phyloP scores from a whole-genome alignment of 257 asterid species.

The Jasminum sambac region DNA sequence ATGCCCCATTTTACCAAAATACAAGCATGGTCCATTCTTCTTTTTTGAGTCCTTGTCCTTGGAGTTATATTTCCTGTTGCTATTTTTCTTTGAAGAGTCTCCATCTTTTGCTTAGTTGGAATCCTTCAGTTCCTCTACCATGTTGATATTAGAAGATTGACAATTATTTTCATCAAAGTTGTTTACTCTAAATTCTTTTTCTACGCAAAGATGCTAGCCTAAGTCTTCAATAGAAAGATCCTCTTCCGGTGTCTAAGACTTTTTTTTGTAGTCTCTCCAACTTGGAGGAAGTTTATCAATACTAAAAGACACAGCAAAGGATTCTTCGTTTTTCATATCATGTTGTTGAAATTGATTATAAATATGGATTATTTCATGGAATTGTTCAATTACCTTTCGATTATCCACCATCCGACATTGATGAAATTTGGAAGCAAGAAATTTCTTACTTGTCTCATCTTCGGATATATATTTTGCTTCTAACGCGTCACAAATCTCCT shows the following conservation, averaged over 20 bases:
- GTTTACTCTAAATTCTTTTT: background rate
- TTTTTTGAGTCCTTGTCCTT: too few relatives aligned
- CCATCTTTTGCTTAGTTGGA: background rate
- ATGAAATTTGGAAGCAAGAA: background rate
- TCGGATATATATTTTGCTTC: background rate
- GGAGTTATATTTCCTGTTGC: background rate
- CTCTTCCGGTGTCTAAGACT: too few relatives aligned
- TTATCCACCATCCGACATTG: background rate
- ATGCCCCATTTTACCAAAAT: background rate
- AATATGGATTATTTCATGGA: background rate
- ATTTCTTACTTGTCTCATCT: background rate
- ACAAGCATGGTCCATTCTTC: background rate
- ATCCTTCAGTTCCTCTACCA: background rate
- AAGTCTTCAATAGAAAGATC: too few relatives aligned
- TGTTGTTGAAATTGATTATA: slow-evolving; percentile 3
- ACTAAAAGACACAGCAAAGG: background rate
- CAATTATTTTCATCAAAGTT: background rate
- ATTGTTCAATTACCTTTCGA: background rate
- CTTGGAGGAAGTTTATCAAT: too few relatives aligned
- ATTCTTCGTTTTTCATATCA: background rate
- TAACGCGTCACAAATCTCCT: background rate
- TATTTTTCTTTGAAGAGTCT: background rate
- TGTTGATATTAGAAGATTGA: background rate
- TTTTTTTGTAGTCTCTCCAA: too few relatives aligned
- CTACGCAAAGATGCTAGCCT: too few relatives aligned